Base-by-base conservation (phyloP, 2,329 filamentous ascomycete species). In the Phialemonium atrogriseum region DNA sequence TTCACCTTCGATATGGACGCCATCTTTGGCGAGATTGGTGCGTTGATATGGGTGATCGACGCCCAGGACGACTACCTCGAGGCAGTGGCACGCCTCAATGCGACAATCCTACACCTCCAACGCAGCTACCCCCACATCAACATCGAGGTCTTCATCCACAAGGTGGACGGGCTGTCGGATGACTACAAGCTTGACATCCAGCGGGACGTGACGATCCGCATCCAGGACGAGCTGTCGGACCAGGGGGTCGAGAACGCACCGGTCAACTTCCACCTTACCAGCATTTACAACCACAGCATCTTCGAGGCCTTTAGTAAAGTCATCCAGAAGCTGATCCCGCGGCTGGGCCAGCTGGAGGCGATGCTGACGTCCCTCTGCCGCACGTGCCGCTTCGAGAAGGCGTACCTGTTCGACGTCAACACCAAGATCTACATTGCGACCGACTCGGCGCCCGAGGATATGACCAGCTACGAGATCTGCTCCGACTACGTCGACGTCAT, bases 341-440 rank as follows among this genome's bases (percentile, higher is more conserved):
- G 94, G 40, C 73, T 98, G 7, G 85, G 87, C 5, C 93, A 88
- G 16, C 76, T 98, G 34, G 91, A 98, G 59, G 83, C 87, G 30
- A 75, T 98, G 58, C 80, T 98, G 49, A 95, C 93, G 49, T 91
- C 89, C 44, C 73, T 98, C 24, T 93, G 86, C 61, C 85, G 84
- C 39, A 91, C 86, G 10, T 96, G 88, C 52, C 83, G 85, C 28
- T 95, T 98, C 54, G 88, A 96, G 55, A 98, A 98, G 60, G 89
- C 88, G 4, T 98, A 98, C 55, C 76, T 98, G 6, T 98, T 98
- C 53, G 93, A 98, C 52, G 88, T 96, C 7, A 74, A 94, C 46
- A 94, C 85, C 60, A 98, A 98, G 64, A 94, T 98, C 40, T 98
- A 98, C 62, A 94, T 98, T 46, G 91, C 91, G 1, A 95, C 89